Conservation (phyloP, 2,329 filamentous ascomycete species). For the Teratosphaeria viscida region DNA sequence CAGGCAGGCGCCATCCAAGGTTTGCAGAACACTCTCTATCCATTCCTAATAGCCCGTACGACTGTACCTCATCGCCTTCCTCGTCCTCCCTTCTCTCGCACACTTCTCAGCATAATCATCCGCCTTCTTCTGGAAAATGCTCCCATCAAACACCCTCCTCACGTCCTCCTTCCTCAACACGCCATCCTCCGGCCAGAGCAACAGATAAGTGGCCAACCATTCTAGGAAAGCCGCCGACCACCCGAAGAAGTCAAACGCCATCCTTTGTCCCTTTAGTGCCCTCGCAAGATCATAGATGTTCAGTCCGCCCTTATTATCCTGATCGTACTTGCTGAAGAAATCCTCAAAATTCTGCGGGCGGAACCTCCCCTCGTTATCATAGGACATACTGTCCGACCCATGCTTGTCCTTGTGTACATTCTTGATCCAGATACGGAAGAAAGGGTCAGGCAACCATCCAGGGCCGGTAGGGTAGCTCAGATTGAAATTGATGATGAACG, state of each 20-base stretch:
- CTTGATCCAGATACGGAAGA: slow-evolving; percentile 32
- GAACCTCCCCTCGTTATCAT: slow-evolving; percentile 37
- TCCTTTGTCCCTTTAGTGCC: slow-evolving; percentile 33
- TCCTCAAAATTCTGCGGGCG: slow-evolving; percentile 39
- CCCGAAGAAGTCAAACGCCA: slow-evolving; percentile 35
- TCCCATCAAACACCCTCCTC: slow-evolving; percentile 43
- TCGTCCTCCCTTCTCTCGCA: neutral
- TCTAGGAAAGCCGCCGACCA: slow-evolving; percentile 37
- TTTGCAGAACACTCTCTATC: too few relatives aligned
- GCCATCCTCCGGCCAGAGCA: slow-evolving; percentile 47
- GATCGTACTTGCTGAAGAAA: slow-evolving; percentile 37
- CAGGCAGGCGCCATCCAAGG: too few relatives aligned
- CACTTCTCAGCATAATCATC: slow-evolving; percentile 21
- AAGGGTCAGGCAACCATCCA: slow-evolving; percentile 32
- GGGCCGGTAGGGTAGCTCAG: slow-evolving; percentile 41
- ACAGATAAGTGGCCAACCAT: slow-evolving; percentile 41
- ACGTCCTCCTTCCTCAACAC: slow-evolving; percentile 49
- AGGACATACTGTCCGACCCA: slow-evolving; percentile 33
- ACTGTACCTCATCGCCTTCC: slow-evolving; percentile 1
- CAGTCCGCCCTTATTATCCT: slow-evolving; percentile 29
- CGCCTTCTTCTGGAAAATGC: slow-evolving; percentile 38
- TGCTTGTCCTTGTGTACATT: slow-evolving; percentile 36
- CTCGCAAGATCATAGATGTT: slow-evolving; percentile 29
- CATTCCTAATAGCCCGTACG: neutral
- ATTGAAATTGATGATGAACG: slow-evolving; percentile 39